phyloP scores from a whole-genome alignment of 2,329 filamentous ascomycete genomes.

The Hymenotorrendiella dingleyae region DNA sequence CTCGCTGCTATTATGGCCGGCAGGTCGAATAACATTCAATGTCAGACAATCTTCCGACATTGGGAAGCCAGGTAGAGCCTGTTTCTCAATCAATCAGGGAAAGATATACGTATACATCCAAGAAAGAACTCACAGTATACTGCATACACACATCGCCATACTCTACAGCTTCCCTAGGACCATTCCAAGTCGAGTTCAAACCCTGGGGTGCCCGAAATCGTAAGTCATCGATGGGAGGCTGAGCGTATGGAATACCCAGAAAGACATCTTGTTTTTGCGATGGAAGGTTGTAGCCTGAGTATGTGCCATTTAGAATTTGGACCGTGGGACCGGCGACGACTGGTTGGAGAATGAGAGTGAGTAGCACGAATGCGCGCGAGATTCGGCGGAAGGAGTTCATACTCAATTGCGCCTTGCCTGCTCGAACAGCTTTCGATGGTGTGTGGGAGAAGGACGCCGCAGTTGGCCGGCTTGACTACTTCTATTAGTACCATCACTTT shows the following conservation, averaged over 20 bases:
- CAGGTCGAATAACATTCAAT: constrained; percentile 30
- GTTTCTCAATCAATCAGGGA: constrained; percentile 2
- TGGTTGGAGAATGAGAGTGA: too few relatives aligned
- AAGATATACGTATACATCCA: neutral
- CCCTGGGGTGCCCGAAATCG: constrained; percentile 9
- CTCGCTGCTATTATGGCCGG: constrained; percentile 26
- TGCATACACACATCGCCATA: neutral
- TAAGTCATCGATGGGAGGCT: constrained; percentile 9
- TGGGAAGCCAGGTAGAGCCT: neutral
- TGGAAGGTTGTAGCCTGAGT: constrained; percentile 11
- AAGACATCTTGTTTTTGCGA: constrained; percentile 19
- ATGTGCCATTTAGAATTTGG: constrained; percentile 18
- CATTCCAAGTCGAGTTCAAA: constrained; percentile 11
- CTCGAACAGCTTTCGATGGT: too few relatives aligned
- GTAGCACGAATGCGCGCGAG: too few relatives aligned
- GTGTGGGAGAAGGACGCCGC: too few relatives aligned
- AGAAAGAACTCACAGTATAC: neutral
- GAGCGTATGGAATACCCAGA: constrained; percentile 18
- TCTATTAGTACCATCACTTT: too few relatives aligned
- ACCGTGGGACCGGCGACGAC: constrained; percentile 12
- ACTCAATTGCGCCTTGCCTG: too few relatives aligned
- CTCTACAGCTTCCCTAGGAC: constrained; percentile 5
- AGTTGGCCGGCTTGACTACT: too few relatives aligned
- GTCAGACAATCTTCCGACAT: constrained; percentile 45
- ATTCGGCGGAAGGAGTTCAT: too few relatives aligned